Conservation (phyloP, 169 alveolate species). For the Neospora caninum region DNA sequence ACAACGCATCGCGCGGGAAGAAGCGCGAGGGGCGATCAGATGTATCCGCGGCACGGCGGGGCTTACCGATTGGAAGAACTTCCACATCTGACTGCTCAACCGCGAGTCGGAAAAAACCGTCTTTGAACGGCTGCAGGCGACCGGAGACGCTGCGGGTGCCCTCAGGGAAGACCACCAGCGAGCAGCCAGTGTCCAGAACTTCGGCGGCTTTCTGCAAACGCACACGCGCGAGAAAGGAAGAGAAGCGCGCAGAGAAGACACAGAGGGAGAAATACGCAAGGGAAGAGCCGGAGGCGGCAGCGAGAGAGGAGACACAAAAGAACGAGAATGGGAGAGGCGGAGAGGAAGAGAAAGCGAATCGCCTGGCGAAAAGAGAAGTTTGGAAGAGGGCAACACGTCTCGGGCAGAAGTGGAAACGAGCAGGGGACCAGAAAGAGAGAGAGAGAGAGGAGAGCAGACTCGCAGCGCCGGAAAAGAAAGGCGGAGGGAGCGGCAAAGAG, state of each 20-base stretch:
- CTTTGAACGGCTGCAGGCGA: conserved; percentile 84
- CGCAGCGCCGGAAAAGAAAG: too few species aligned
- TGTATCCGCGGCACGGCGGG: neutral
- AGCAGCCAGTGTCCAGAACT: conserved; percentile 32
- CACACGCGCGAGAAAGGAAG: neutral
- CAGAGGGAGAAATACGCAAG: neutral
- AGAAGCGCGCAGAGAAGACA: too few species aligned
- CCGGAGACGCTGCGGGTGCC: conserved; percentile 87
- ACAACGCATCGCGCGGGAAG: neutral
- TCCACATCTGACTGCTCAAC: conserved; percentile 80
- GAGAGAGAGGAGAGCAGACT: too few species aligned
- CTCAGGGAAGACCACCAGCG: conserved; percentile 84
- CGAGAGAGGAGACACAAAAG: too few species aligned
- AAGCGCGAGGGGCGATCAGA: too few species aligned
- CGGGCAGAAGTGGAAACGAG: too few species aligned
- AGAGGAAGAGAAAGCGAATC: too few species aligned
- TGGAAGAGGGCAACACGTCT: too few species aligned
- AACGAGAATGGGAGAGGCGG: too few species aligned
- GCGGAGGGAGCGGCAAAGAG: too few species aligned
- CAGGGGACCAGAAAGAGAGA: too few species aligned
- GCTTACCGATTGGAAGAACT: conserved; percentile 80
- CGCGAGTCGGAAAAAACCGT: conserved; percentile 89
- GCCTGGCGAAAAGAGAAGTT: too few species aligned
- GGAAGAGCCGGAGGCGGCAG: neutral
- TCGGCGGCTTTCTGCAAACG: neutral